A percentile compares a stretch with the other conserved stretches of the same genome.
phyloP scores from a whole-genome alignment of 2,329 filamentous ascomycete species.

The Periconia sp. region DNA sequence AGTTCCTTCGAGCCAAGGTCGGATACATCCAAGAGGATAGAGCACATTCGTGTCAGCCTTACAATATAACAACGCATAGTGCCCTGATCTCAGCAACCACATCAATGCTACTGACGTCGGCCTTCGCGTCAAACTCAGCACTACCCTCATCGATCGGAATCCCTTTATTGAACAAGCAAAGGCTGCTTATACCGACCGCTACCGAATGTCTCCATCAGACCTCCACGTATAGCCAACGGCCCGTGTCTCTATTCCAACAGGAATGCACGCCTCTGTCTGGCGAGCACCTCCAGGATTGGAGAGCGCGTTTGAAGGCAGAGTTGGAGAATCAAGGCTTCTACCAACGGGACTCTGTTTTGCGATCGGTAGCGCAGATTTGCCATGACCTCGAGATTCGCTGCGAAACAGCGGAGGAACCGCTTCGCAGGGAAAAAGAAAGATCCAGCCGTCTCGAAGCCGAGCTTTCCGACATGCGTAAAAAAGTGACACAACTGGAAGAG shows the following conservation, averaged over 20 bases:
- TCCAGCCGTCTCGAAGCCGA: conserved; percentile 38
- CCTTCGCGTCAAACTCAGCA: conserved; percentile 20
- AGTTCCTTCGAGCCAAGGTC: conserved; percentile 16
- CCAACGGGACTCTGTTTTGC: conserved; percentile 55
- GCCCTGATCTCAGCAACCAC: conserved; percentile 29
- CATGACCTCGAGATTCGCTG: conserved; percentile 63
- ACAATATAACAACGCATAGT: conserved; percentile 16
- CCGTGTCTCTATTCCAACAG: conserved; percentile 44
- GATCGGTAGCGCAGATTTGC: conserved; percentile 60
- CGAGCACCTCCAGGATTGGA: conserved; percentile 55
- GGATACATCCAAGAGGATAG: not conserved
- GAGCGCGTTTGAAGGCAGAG: conserved; percentile 50
- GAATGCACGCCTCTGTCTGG: conserved; percentile 45
- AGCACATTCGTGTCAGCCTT: conserved; percentile 18
- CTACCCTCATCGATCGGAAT: conserved; percentile 24
- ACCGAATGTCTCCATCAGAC: conserved; percentile 25
- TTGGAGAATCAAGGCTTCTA: conserved; percentile 47
- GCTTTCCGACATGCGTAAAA: conserved; percentile 39
- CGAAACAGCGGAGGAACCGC: conserved; percentile 60
- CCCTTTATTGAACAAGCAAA: conserved; percentile 37
- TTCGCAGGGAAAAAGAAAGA: conserved; percentile 53
- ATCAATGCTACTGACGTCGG: conserved; percentile 34
- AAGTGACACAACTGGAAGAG: conserved; percentile 43
- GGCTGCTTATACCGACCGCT: conserved; percentile 14
- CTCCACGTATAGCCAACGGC: not conserved